Percentiles rank a stretch among this genome's conserved stretches.
phyloP scores from a whole-genome alignment of 257 asterid genomes.

The Fraxinus pennsylvanica region DNA sequence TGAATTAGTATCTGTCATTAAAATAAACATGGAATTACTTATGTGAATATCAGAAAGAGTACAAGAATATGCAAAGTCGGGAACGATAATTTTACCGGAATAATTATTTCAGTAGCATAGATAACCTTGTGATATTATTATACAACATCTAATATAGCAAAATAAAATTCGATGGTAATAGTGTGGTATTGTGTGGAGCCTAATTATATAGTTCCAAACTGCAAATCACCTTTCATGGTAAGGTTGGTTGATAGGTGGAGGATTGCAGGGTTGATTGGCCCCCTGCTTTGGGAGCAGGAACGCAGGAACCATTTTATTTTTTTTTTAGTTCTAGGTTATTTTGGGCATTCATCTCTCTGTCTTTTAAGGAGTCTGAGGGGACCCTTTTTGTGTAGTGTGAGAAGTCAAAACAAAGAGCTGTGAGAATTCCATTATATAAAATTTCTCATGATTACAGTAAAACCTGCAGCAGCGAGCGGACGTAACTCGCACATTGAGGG shows the following conservation, averaged over 20 bases:
- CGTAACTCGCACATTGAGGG: neutral
- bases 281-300: neutral
- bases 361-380: neutral
- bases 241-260: neutral
- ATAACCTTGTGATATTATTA: neutral
- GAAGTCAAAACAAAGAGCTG: neutral
- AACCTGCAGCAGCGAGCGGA: neutral
- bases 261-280: neutral
- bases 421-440: neutral
- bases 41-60: neutral
- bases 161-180: neutral
- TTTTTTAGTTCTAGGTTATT: neutral
- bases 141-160: neutral
- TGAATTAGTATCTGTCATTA: conserved; percentile 47
- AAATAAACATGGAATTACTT: conserved; percentile 20
- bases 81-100: neutral
- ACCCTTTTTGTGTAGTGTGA: neutral
- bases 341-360: neutral
- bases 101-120: neutral
- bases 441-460: neutral
- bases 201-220: neutral
- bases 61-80: neutral
- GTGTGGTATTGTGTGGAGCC: neutral
- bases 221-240: neutral
- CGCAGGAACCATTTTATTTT: neutral